Evolutionary conservation across 2,329 filamentous ascomycete species (phyloP), one percentile per base, ranked within the genome.

Genomic region (Alternaria rosae): DNA sequence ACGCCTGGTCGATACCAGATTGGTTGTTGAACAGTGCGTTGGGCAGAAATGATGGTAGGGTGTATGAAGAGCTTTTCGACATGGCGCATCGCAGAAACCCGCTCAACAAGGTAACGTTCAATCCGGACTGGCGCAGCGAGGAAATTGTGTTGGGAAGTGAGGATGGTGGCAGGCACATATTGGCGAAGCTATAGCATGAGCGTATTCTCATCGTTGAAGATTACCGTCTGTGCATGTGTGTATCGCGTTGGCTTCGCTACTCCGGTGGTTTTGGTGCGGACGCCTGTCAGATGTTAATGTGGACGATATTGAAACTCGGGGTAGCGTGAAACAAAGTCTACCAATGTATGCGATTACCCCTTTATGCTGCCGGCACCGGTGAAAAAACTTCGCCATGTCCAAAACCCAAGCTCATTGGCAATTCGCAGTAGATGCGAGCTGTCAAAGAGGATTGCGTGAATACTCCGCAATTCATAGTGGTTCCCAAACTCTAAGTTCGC

Each of bases 21-120:
- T 87, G 81, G 64, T 64, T 86, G 53, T 77, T 86, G 0, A 81
- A 86, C 53, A 85, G 83, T 70, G 82, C 84, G 6, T 70, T 86
- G 41, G 85, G 85, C 0, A 74, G 84, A 44, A 82, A 79, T 58
- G 84, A 86, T 69, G 85, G 85, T 2, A 82, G 79, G 53, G 84
- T 86, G 7, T 86, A 86, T 65, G 85, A 86, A 67, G 82, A 85
- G 57, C 69, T 86, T 43, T 86, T 81, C 62, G 79, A 85, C 57
- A 77, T 82, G 54, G 85, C 84, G 5, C 84, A 86, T 76, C 74
- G 81, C 47, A 70, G 82, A 65, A 86, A 86, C 70, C 84, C 84
- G 10, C 62, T 86, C 66, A 86, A 86, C 60, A 72, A 73, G 55
- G 73, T 82, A 10, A 85, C 82, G 1, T 85, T 86, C 65, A 85